Evolutionary conservation across 1,284 basidiomycete genomes (phyloP).

Genomic region (Fomes fomentarius): DNA sequence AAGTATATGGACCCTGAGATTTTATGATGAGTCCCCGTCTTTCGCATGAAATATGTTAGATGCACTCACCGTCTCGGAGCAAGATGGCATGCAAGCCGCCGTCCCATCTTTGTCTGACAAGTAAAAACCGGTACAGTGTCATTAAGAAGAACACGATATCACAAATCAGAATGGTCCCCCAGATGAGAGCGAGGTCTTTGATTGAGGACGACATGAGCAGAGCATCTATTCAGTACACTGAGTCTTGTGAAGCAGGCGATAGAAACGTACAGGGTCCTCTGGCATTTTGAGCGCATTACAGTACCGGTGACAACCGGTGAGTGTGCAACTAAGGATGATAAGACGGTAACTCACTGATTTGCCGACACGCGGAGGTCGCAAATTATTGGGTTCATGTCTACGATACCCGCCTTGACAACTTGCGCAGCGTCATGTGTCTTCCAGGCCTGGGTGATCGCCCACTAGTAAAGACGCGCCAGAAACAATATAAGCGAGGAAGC

Average conservation of each 20-base stretch:
- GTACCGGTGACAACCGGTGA: neutral
- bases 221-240: neutral
- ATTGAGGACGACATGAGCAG: neutral
- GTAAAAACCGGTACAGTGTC: constrained; percentile 1
- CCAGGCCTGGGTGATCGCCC: constrained; percentile 7
- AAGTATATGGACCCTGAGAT: constrained; percentile 3
- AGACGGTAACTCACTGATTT: constrained; percentile 2
- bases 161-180: constrained; percentile 5
- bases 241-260: no score
- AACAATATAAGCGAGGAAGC: neutral
- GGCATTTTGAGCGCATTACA: neutral
- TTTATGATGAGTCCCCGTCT: no score
- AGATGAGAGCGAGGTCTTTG: constrained; percentile 6
- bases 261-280: neutral
- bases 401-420: neutral
- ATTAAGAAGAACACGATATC: constrained; percentile 9
- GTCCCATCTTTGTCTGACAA: neutral
- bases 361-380: constrained; percentile 7
- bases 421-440: neutral
- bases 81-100: constrained; percentile 8
- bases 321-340: no score
- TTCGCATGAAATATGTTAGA: neutral
- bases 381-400: neutral
- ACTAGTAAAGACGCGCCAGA: neutral
- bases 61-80: constrained; percentile 8